Evolutionary conservation across 2,329 filamentous ascomycete species (phyloP), one percentile per base, ranked within the genome.

Genomic region (Coniochaeta sp.): DNA sequence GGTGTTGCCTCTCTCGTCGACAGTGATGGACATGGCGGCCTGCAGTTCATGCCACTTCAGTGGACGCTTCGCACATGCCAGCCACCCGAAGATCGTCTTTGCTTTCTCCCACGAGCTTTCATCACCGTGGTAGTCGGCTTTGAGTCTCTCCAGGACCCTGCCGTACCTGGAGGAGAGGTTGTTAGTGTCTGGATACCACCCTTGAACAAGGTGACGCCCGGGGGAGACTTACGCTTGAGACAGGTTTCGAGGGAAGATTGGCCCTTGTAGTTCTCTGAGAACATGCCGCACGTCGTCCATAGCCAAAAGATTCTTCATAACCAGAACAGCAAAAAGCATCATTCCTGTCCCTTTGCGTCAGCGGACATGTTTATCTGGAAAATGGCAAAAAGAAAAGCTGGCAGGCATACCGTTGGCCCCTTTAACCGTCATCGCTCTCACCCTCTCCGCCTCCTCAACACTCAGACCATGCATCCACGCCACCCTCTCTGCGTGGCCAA

Each of bases 1-100:
- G 1, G 57, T 48, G 0, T 12, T 31, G 6, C 32, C 35, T 2
- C 27, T n/a, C 5, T 24, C 60, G 14, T 55, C 30, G 4, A 48
- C n/a, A 10, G 50, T 40, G 1, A 42, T 26, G 2, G 67, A 60
- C 8, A 68, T 56, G 7, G 66, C 63, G 6, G 66, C 65, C 42
- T 72, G 63, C 6, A 75, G 63, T 52, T 75, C 72, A 49, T 71
- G 62, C 65, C 64, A 67, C 50, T 67, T 67, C 0, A 76, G 58
- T 0, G 70, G 62, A 0, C 72, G 62, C 48, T 65, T 68, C 1
- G 70, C 67, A 49, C 68, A 68, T 5, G 64, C 64, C 13, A 75
- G 59, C 69, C 68, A 74, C 2, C 65, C 63, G 2, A 75, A 59
- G 14, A 75, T 59, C 13, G 54, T 58, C 51, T 60, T 60, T 0